A percentile compares a stretch with the other conserved stretches of the same genome.
phyloP scores from a whole-genome alignment of 2,329 filamentous ascomycete genomes.

The Cordyceps cicadae region DNA sequence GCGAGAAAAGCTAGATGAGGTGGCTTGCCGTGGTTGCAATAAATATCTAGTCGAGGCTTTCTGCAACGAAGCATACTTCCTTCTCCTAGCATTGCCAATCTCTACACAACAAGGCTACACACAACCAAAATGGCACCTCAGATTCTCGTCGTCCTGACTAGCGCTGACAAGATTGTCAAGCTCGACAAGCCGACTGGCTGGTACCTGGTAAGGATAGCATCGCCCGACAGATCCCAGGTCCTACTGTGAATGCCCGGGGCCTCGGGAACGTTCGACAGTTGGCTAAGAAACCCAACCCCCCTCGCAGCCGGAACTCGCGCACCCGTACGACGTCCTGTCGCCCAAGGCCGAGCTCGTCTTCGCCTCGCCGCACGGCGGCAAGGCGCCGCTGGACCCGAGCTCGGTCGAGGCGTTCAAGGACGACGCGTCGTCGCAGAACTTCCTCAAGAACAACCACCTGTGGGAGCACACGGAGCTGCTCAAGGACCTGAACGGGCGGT shows the following conservation, averaged over 20 bases:
- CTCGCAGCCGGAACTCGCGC: conserved; percentile 52
- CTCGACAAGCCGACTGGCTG: conserved; percentile 55
- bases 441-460: conserved; percentile 45
- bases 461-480: conserved; percentile 58
- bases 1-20: background rate
- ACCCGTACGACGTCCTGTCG: conserved; percentile 52
- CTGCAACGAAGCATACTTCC: background rate
- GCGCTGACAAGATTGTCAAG: conserved; percentile 40
- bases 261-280: no score
- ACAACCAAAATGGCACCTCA: conserved; percentile 42
- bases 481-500: conserved; percentile 45
- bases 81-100: background rate
- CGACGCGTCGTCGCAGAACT: conserved; percentile 45
- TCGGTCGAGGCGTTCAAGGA: conserved; percentile 47
- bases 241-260: background rate
- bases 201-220: conserved; percentile 48
- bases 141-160: conserved; percentile 64
- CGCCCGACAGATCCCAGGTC: background rate
- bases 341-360: conserved; percentile 46
- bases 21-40: background rate
- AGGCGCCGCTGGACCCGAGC: conserved; percentile 50
- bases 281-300: no score
- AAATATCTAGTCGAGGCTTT: background rate
- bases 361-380: conserved; percentile 55
- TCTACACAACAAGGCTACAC: background rate